Percentiles rank a stretch among this genome's conserved stretches.
Evolutionary conservation across 2,329 filamentous ascomycete species (phyloP).

Genomic region (Aspergillus spinulosporus): DNA sequence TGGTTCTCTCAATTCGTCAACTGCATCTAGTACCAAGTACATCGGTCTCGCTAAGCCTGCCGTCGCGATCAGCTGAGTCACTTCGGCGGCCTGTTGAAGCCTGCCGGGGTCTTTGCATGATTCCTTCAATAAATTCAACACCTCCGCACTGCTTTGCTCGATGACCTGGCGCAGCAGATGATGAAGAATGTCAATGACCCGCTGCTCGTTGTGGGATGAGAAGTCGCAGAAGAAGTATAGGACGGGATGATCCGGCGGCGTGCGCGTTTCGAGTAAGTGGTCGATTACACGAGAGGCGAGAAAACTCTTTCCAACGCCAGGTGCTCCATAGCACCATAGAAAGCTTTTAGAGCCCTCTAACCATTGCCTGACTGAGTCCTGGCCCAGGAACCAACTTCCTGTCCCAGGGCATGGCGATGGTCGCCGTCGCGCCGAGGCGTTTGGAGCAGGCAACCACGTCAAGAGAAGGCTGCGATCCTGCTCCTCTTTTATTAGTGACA

Average conservation of each 20-base stretch:
- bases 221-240: conserved; percentile 14
- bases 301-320: conserved; percentile 10
- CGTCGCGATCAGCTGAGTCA: neutral
- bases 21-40: conserved; percentile 5
- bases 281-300: conserved; percentile 1
- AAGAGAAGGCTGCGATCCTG: conserved; percentile 3
- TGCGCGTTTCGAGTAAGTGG: neutral
- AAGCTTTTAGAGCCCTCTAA: neutral
- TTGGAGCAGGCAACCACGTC: neutral
- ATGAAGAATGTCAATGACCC: neutral
- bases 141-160: neutral
- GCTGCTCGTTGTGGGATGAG: conserved; percentile 9
- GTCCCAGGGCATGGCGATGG: conserved; percentile 9
- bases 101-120: neutral
- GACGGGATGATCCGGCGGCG: neutral
- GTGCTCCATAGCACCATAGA: conserved; percentile 12
- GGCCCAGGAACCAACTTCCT: conserved; percentile 1
- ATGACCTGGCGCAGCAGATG: neutral
- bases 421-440: neutral
- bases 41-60: neutral
- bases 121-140: neutral
- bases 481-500: neutral
- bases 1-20: conserved; percentile 3
- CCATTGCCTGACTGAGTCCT: conserved; percentile 1
- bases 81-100: neutral